A percentile compares a stretch with the other conserved stretches of the same genome.
Conservation (phyloP, 2,329 filamentous ascomycete species). For the Colletotrichum limetticola region DNA sequence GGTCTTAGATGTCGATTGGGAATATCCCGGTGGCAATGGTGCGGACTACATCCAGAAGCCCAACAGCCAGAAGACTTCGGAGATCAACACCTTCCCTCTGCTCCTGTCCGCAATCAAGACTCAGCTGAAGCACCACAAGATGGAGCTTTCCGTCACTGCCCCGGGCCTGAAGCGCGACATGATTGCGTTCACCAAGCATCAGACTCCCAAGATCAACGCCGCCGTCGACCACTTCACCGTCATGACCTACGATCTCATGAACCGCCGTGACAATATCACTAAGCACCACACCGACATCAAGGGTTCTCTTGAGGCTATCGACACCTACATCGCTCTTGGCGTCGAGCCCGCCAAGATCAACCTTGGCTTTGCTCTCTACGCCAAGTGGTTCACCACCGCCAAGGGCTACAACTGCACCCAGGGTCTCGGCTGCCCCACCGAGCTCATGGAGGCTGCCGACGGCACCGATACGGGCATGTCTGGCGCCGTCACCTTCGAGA, state of each 20-base stretch:
- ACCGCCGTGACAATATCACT: slow-evolving; percentile 74
- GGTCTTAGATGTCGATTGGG: slow-evolving; percentile 73
- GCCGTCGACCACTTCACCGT: slow-evolving; percentile 75
- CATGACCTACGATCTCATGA: slow-evolving; percentile 80
- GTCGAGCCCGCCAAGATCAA: slow-evolving; percentile 67
- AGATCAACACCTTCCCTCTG: slow-evolving; percentile 71
- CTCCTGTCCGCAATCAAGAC: slow-evolving; percentile 68
- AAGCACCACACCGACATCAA: slow-evolving; percentile 71
- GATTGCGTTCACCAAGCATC: slow-evolving; percentile 71
- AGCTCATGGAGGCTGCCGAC: slow-evolving; percentile 67
- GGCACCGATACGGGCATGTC: slow-evolving; percentile 67
- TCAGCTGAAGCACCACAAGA: slow-evolving; percentile 64
- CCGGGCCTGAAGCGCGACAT: slow-evolving; percentile 72
- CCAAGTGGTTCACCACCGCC: slow-evolving; percentile 72
- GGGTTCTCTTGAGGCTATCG: slow-evolving; percentile 63
- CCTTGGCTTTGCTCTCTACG: slow-evolving; percentile 76
- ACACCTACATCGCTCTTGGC: slow-evolving; percentile 69
- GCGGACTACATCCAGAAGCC: slow-evolving; percentile 73
- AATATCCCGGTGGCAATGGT: slow-evolving; percentile 71
- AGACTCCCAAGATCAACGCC: slow-evolving; percentile 67
- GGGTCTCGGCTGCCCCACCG: slow-evolving; percentile 69
- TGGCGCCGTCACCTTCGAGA: slow-evolving; percentile 54
- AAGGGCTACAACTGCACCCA: slow-evolving; percentile 54
- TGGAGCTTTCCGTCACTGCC: slow-evolving; percentile 72
- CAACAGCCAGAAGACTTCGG: slow-evolving; percentile 67